Conservation (phyloP, 768 basidiomycete species). For the Lyophyllum decastes region DNA sequence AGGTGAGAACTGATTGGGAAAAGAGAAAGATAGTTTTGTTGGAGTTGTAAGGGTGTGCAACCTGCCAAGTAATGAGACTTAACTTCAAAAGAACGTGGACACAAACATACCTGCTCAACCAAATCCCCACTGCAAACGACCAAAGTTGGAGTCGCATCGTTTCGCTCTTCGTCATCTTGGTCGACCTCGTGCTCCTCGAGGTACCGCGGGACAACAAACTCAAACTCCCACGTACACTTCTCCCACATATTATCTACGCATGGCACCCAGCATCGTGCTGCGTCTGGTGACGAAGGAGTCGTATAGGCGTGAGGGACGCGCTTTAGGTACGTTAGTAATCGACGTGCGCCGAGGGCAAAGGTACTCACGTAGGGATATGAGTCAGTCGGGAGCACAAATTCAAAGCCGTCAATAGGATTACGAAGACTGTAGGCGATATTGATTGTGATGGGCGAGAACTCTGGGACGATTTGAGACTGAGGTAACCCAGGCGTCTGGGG, state of each 20-base stretch:
- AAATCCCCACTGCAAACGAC: conserved; percentile 95
- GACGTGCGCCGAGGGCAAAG: neutral
- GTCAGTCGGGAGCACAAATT: conserved; percentile 82
- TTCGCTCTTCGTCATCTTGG: conserved; percentile 53
- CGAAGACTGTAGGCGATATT: conserved; percentile 80
- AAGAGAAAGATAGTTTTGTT: conserved; percentile 95
- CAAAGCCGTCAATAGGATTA: conserved; percentile 81
- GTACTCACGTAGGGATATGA: conserved; percentile 80
- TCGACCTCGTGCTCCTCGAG: conserved; percentile 60
- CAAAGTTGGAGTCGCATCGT: conserved; percentile 71
- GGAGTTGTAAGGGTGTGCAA: conserved; percentile 91
- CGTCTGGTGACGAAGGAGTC: conserved; percentile 81
- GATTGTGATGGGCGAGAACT: conserved; percentile 76
- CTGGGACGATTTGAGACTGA: conserved; percentile 42
- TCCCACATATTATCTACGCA: conserved; percentile 95
- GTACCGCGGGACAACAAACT: conserved; percentile 89
- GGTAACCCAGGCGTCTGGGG: conserved; percentile 63
- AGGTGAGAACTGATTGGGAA: conserved; percentile 81
- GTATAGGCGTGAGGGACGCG: conserved; percentile 94
- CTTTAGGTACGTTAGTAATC: conserved; percentile 39
- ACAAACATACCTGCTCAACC: conserved; percentile 76
- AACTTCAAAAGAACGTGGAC: conserved; percentile 4
- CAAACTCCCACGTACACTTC: conserved; percentile 97
- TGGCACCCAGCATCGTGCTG: conserved; percentile 98
- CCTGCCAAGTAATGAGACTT: conserved; percentile 41